Conservation (phyloP, 2,329 filamentous ascomycete genomes). For the Phyllosticta capitalensis region DNA sequence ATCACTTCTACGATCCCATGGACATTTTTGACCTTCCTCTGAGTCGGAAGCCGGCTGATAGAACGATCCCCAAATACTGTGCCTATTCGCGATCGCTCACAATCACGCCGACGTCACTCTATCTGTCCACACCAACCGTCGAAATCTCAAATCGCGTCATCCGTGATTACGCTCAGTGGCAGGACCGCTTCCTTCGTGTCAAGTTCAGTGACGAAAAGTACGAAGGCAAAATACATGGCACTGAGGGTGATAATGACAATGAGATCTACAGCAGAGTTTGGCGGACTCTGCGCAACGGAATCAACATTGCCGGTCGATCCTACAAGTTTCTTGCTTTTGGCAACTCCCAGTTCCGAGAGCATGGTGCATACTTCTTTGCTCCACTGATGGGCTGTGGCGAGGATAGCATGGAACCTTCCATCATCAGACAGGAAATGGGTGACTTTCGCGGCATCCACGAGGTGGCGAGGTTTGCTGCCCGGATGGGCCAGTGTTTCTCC, state of each 20-base stretch:
- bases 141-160: conserved; percentile 86
- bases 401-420: neutral
- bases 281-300: conserved; percentile 53
- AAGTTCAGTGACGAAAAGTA: conserved; percentile 78
- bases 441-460: conserved; percentile 69
- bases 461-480: conserved; percentile 82
- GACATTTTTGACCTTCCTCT: conserved; percentile 51
- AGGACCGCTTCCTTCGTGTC: conserved; percentile 78
- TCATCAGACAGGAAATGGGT: conserved; percentile 79
- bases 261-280: conserved; percentile 52
- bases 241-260: conserved; percentile 20
- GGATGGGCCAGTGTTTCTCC: conserved; percentile 91
- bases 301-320: conserved; percentile 67
- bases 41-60: conserved; percentile 34
- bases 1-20: conserved; percentile 59
- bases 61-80: conserved; percentile 60
- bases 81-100: conserved; percentile 64
- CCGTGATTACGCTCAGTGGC: conserved; percentile 56
- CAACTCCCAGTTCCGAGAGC: conserved; percentile 88
- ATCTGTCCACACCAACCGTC: conserved; percentile 65
- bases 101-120: conserved; percentile 76
- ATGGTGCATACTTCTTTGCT: conserved; percentile 88
- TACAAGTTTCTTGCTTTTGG: conserved; percentile 92
- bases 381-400: conserved; percentile 54
- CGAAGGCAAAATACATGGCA: conserved; percentile 27